A percentile compares a stretch with the other conserved stretches of the same genome.
phyloP scores from a whole-genome alignment of 225 moss, liverwort and hornwort genomes.

The Marchantia polymorpha region DNA sequence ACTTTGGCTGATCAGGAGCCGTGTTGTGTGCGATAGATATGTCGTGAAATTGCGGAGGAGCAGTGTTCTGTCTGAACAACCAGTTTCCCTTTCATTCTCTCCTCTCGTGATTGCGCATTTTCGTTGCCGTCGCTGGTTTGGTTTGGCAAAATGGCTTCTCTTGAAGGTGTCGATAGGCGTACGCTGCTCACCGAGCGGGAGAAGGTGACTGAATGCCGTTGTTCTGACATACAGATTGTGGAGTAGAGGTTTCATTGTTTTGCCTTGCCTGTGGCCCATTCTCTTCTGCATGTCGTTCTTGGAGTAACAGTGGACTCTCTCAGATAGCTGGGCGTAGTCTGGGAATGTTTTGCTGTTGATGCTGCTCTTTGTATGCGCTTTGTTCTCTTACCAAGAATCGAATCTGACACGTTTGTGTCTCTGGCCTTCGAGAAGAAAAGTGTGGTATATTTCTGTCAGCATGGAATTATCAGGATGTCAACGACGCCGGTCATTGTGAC shows the following conservation, averaged over 20 bases:
- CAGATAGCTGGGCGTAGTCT: too few relatives aligned
- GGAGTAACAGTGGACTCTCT: too few relatives aligned
- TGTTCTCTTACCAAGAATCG: too few relatives aligned
- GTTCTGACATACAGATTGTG: neutral
- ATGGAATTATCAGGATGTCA: neutral
- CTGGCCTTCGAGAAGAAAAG: too few relatives aligned
- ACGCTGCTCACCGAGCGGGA: neutral
- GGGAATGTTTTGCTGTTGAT: too few relatives aligned
- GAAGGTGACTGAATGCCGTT: constrained; percentile 6
- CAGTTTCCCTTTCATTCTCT: neutral
- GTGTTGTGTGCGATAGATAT: too few relatives aligned
- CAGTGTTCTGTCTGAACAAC: neutral
- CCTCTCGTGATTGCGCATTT: neutral
- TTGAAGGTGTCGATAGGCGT: neutral
- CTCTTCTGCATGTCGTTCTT: too few relatives aligned
- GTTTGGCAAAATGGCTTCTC: neutral
- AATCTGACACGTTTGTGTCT: too few relatives aligned
- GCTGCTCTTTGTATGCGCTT: too few relatives aligned
- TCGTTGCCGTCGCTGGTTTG: neutral
- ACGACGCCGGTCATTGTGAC: too few relatives aligned
- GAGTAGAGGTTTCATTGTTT: neutral
- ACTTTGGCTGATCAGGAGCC: neutral
- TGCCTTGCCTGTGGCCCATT: neutral
- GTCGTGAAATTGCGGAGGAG: neutral
- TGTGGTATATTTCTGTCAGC: neutral